A percentile compares a stretch with the other conserved stretches of the same genome.
Conservation (phyloP, 2,329 filamentous ascomycete species). For the Leptodontidium sp. region DNA sequence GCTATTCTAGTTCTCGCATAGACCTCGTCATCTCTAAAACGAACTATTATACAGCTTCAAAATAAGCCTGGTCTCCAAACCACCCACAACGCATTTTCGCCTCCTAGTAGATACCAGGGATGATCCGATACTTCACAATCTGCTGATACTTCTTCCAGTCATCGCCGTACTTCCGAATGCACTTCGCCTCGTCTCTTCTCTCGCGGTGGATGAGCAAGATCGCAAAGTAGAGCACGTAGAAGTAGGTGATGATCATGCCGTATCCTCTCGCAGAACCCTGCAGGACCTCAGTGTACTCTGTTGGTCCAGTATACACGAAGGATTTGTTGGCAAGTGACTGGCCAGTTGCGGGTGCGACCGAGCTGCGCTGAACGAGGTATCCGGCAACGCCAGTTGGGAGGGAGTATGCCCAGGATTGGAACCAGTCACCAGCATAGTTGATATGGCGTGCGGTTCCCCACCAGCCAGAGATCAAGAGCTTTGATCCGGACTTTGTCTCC, state of each 20-base stretch:
- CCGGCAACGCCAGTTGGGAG: conserved; percentile 87
- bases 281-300: conserved; percentile 70
- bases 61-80: not conserved
- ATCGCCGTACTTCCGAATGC: conserved; percentile 86
- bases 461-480: conserved; percentile 86
- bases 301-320: conserved; percentile 58
- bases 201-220: conserved; percentile 87
- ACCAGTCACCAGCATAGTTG: conserved; percentile 96
- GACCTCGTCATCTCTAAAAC: not conserved
- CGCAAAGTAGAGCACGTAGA: conserved; percentile 93
- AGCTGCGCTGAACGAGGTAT: conserved; percentile 70
- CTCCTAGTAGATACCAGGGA: conserved; percentile 81
- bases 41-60: conserved; percentile 18
- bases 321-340: conserved; percentile 58
- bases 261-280: conserved; percentile 80
- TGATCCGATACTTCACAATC: conserved; percentile 74
- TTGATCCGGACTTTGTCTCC: conserved; percentile 82
- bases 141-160: conserved; percentile 92
- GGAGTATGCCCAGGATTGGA: conserved; percentile 90
- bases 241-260: conserved; percentile 91
- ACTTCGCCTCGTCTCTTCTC: conserved; percentile 89
- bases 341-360: conserved; percentile 59
- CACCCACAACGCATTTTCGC: not conserved
- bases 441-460: conserved; percentile 93
- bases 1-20: not conserved